Percentiles rank a stretch among this genome's conserved stretches.
These are phyloP conservation scores for Gymnopus androsaceus DNA, from an alignment of 1,284 basidiomycete species.

Conservation along the genomic window DNA sequence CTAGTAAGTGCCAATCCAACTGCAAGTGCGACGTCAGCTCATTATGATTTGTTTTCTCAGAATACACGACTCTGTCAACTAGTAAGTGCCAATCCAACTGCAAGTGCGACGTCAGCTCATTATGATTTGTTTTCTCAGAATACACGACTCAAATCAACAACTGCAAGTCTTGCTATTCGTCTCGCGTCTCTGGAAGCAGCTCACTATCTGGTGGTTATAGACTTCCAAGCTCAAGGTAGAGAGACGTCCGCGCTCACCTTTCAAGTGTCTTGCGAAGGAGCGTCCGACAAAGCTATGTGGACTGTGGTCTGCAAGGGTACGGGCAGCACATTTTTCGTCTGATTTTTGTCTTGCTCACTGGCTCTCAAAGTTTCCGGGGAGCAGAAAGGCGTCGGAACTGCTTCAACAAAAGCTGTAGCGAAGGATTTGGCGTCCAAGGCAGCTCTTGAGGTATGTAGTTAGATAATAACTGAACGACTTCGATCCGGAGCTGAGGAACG, in stretches of 20 bases:
- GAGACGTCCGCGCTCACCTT: conserved; percentile 33
- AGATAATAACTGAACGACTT: not conserved
- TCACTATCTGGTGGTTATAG: conserved; percentile 28
- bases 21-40: not conserved
- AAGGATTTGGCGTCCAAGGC: conserved; percentile 56
- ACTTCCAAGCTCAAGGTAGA: conserved; percentile 39
- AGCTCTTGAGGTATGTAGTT: conserved; percentile 38
- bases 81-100: conserved; percentile 6
- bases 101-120: not conserved
- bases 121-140: conserved; percentile 28
- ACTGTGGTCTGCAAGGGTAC: conserved; percentile 53
- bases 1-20: conserved; percentile 9
- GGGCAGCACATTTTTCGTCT: conserved; percentile 20
- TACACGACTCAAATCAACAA: conserved; percentile 56
- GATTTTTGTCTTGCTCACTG: conserved; percentile 1
- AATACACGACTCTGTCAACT: conserved; percentile 36
- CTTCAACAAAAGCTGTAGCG: conserved; percentile 43
- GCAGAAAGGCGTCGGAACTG: conserved; percentile 45
- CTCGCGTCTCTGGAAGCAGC: not conserved
- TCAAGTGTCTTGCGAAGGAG: conserved; percentile 40
- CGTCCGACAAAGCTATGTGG: conserved; percentile 46
- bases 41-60: conserved; percentile 26
- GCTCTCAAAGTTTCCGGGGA: conserved; percentile 48
- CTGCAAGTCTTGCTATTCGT: conserved; percentile 36
- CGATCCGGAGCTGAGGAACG: not conserved